Percentiles rank a stretch among this genome's conserved stretches.
These are phyloP conservation scores for Solanum aculeatissimum DNA, from an alignment of 305 asterid species.

Conservation along the genomic window DNA sequence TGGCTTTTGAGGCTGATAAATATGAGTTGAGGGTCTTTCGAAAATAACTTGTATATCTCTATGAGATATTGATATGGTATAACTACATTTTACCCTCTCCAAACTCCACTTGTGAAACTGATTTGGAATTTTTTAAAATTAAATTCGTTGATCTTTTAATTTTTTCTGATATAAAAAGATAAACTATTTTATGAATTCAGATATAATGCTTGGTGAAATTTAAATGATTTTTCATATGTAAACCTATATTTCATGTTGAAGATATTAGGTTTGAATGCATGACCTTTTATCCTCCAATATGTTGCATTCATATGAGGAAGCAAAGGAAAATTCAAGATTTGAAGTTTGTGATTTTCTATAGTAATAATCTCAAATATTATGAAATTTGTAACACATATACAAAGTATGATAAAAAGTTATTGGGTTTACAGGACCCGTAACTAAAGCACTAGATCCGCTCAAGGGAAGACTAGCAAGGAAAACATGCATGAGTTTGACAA, in stretches of 20 bases:
- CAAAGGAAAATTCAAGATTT: not conserved
- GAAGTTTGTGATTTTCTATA: not conserved
- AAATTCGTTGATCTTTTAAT: not conserved
- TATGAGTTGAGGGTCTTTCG: too few relatives aligned
- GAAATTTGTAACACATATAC: not conserved
- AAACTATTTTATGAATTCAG: not conserved
- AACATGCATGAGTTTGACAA: not conserved
- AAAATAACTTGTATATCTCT: rapidly evolving
- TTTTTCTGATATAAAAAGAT: too few relatives aligned
- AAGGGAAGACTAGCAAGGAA: not conserved
- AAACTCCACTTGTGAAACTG: too few relatives aligned
- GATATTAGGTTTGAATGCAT: too few relatives aligned
- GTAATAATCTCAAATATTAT: not conserved
- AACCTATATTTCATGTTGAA: not conserved
- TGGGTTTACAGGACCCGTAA: not conserved
- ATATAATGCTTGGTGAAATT: not conserved
- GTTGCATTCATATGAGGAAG: not conserved
- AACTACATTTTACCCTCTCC: too few relatives aligned
- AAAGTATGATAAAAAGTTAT: not conserved
- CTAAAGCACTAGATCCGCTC: not conserved
- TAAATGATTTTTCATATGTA: not conserved
- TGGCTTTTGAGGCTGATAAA: too few relatives aligned
- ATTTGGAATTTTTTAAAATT: not conserved
- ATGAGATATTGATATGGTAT: too few relatives aligned
- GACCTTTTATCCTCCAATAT: too few relatives aligned